These are phyloP conservation scores for Inga leiocalycina DNA, from an alignment of 306 rosid genomes.

Conservation along the genomic window DNA sequence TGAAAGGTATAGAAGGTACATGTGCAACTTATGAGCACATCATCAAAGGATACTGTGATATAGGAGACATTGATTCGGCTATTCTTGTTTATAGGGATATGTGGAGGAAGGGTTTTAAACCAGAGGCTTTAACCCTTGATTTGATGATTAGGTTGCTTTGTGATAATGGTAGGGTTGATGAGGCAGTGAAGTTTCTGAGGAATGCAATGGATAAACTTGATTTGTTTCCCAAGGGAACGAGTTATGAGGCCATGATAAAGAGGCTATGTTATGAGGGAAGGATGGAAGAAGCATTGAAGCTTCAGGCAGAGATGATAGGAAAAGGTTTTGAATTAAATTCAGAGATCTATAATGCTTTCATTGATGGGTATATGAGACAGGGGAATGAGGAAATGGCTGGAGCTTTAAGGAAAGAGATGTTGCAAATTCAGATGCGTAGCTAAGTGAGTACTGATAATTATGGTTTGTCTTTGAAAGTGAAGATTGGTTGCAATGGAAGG, in stretches of 20 bases:
- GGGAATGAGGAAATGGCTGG: conserved; percentile 69
- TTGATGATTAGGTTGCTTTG: conserved; percentile 48
- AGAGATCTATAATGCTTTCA: conserved; percentile 62
- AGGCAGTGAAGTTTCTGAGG: conserved; percentile 53
- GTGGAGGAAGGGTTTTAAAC: conserved; percentile 60
- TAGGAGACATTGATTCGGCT: conserved; percentile 62
- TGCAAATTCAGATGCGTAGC: conserved; percentile 42
- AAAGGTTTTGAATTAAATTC: conserved; percentile 60
- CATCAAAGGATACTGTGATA: conserved; percentile 55
- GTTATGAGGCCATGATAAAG: conserved; percentile 62
- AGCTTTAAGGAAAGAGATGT: conserved; percentile 65
- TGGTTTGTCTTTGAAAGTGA: conserved; percentile 20
- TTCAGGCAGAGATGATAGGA: conserved; percentile 89
- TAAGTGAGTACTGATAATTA: conserved; percentile 3
- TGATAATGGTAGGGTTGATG: conserved; percentile 53
- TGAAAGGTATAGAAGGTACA: conserved; percentile 60
- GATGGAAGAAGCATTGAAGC: conserved; percentile 66
- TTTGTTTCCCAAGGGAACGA: conserved; percentile 49
- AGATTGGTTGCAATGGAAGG: background rate
- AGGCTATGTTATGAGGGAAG: conserved; percentile 63
- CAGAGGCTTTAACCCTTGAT: conserved; percentile 50
- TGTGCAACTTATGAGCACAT: conserved; percentile 66
- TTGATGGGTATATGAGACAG: conserved; percentile 53
- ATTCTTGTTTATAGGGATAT: conserved; percentile 66
- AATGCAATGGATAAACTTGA: conserved; percentile 42